Percentiles rank a stretch among this genome's conserved stretches.
These are phyloP conservation scores for Penicillium sp. DNA, from an alignment of 2,329 filamentous ascomycete genomes.

Conservation along the genomic window DNA sequence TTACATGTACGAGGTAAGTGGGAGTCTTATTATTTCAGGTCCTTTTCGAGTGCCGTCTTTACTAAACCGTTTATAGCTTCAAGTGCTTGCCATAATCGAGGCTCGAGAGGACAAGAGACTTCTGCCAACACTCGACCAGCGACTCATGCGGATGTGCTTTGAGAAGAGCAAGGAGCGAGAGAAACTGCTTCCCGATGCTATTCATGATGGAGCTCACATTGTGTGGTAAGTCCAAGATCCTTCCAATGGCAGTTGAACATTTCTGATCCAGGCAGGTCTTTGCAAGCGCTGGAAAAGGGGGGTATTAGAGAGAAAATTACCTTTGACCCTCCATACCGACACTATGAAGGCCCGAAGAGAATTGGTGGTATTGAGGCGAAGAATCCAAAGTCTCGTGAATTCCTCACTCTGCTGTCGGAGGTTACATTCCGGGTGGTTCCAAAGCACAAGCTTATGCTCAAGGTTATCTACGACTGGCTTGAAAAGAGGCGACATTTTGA, in stretches of 20 bases:
- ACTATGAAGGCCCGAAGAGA: slow-evolving; percentile 8
- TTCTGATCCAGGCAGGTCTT: slow-evolving; percentile 38
- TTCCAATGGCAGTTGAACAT: slow-evolving; percentile 41
- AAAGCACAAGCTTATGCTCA: slow-evolving; percentile 63
- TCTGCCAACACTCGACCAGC: slow-evolving; percentile 5
- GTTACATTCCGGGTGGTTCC: slow-evolving; percentile 3
- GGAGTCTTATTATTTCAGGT: neutral
- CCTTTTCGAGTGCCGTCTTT: too few relatives aligned
- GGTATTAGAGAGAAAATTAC: slow-evolving; percentile 5
- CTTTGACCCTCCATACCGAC: slow-evolving; percentile 1
- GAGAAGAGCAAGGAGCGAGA: slow-evolving; percentile 44
- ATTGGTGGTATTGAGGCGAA: slow-evolving; percentile 7
- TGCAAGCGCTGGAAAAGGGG: slow-evolving; percentile 52
- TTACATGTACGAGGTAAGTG: slow-evolving; percentile 83
- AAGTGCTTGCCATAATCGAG: slow-evolving; percentile 1
- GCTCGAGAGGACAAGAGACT: slow-evolving; percentile 8
- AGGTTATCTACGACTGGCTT: slow-evolving; percentile 70
- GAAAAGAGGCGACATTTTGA: slow-evolving; percentile 65
- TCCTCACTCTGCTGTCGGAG: slow-evolving; percentile 8
- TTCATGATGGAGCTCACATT: slow-evolving; percentile 83
- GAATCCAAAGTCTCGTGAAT: slow-evolving; percentile 4
- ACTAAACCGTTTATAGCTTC: neutral
- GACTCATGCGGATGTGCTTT: slow-evolving; percentile 3
- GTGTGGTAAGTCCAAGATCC: slow-evolving; percentile 69
- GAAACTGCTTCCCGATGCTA: slow-evolving; percentile 48